Evolutionary conservation across 1,284 basidiomycete species (phyloP).

Genomic region (Ustilago shanxiensis): DNA sequence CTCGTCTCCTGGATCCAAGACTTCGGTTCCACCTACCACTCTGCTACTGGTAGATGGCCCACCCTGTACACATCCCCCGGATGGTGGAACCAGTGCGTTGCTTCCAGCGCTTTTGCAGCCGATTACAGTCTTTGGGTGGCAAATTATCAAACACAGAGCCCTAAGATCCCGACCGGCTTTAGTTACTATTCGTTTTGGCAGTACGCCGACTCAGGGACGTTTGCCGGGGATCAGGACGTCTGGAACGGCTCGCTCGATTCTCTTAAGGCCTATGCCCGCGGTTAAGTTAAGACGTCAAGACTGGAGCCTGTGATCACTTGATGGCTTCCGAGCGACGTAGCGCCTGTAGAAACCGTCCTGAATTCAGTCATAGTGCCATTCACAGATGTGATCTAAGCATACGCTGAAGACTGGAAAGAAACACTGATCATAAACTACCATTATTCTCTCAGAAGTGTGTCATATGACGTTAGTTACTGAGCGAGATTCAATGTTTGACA

Average conservation of each 20-base stretch:
- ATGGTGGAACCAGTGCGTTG: conserved; percentile 79
- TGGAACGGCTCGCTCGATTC: conserved; percentile 62
- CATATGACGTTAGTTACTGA: too few species aligned
- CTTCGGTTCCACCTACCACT: conserved; percentile 75
- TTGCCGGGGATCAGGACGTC: conserved; percentile 75
- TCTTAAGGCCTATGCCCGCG: conserved; percentile 60
- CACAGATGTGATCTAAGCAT: too few species aligned
- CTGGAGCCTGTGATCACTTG: too few species aligned
- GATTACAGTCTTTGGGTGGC: conserved; percentile 77
- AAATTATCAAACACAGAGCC: conserved; percentile 70
- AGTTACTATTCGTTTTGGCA: conserved; percentile 77
- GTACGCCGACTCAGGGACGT: conserved; percentile 74
- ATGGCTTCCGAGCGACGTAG: too few species aligned
- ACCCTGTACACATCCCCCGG: conserved; percentile 78
- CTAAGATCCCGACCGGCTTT: conserved; percentile 50
- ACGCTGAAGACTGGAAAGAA: too few species aligned
- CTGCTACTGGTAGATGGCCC: conserved; percentile 72
- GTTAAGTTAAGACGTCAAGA: not conserved
- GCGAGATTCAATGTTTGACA: too few species aligned
- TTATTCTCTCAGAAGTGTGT: too few species aligned
- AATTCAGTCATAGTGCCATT: too few species aligned
- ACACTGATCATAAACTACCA: too few species aligned
- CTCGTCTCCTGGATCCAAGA: conserved; percentile 77
- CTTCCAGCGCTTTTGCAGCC: conserved; percentile 72
- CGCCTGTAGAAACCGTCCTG: too few species aligned